A percentile compares a stretch with the other conserved stretches of the same genome.
Evolutionary conservation across 2,329 filamentous ascomycete species (phyloP).

Genomic region (Hypoxylon rubiginosum): DNA sequence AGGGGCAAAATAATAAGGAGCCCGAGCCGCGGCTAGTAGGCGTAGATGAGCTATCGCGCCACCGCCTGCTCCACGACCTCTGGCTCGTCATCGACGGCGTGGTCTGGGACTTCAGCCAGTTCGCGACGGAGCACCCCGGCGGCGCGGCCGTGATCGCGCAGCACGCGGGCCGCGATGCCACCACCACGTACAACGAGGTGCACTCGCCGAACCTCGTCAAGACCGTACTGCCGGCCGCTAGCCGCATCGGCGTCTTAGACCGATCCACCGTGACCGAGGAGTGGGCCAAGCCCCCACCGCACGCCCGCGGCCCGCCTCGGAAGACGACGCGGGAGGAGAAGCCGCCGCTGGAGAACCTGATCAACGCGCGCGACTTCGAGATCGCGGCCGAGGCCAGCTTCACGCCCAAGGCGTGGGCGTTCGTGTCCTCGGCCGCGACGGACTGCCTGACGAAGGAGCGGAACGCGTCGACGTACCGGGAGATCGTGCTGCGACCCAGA

Average conservation of each 20-base stretch:
- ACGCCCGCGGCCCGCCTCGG: conserved; percentile 37
- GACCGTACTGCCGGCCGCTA: conserved; percentile 59
- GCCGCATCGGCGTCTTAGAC: conserved; percentile 65
- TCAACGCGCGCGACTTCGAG: conserved; percentile 73
- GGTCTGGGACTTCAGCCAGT: conserved; percentile 77
- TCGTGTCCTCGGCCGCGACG: conserved; percentile 75
- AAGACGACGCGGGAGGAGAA: conserved; percentile 47
- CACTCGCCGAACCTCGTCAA: conserved; percentile 61
- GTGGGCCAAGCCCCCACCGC: conserved; percentile 59
- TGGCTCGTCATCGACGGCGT: conserved; percentile 76
- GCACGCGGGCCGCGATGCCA: conserved; percentile 68
- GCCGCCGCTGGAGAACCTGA: conserved; percentile 66
- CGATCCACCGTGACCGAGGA: conserved; percentile 61
- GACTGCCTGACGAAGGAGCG: conserved; percentile 68
- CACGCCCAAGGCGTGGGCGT: conserved; percentile 76
- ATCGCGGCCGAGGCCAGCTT: conserved; percentile 67
- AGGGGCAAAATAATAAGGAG: conserved; percentile 7
- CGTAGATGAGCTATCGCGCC: conserved; percentile 59
- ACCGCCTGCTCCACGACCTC: conserved; percentile 63
- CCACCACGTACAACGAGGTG: conserved; percentile 64
- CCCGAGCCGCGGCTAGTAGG: conserved; percentile 50
- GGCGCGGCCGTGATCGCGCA: conserved; percentile 60
- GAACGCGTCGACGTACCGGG: conserved; percentile 67
- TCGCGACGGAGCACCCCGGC: conserved; percentile 61
- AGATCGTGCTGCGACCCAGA: conserved; percentile 68